phyloP scores from a whole-genome alignment of 2,329 filamentous ascomycete species.

The Pleomassaria siparia region DNA sequence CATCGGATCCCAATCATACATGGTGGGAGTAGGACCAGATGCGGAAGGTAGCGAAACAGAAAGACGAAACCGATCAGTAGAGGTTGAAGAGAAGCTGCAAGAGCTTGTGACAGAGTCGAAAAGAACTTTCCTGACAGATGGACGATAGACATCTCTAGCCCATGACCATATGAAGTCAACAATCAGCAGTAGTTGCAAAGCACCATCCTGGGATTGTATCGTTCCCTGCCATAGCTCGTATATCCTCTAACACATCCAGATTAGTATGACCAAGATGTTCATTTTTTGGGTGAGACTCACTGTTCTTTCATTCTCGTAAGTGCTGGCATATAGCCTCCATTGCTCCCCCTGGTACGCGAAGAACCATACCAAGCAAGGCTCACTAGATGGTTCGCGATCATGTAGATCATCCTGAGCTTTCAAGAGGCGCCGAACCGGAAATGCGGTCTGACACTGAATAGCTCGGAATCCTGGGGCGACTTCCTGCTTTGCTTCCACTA shows the following conservation, averaged over 20 bases:
- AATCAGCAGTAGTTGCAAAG: constrained; percentile 19
- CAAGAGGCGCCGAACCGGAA: constrained; percentile 16
- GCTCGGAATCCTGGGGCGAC: constrained; percentile 12
- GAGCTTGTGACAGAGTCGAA: too few relatives aligned
- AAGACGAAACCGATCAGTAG: too few relatives aligned
- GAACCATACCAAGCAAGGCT: constrained; percentile 20
- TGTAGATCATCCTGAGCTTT: constrained; percentile 11
- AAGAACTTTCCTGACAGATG: constrained; percentile 4
- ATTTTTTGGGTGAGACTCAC: too few relatives aligned
- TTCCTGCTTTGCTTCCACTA: constrained; percentile 19
- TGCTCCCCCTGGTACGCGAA: constrained; percentile 19
- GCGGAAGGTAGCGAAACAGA: too few relatives aligned
- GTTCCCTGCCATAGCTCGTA: constrained; percentile 24
- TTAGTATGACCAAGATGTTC: too few relatives aligned
- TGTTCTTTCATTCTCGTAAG: constrained; percentile 5
- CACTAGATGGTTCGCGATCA: not conserved
- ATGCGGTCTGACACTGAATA: constrained; percentile 18
- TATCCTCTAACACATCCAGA: constrained; percentile 15
- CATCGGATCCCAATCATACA: too few relatives aligned
- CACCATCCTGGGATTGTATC: constrained; percentile 17
- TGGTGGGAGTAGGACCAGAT: too few relatives aligned
- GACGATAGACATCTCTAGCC: constrained; percentile 19
- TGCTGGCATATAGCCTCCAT: constrained; percentile 18
- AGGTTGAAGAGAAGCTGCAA: too few relatives aligned
- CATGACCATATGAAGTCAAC: constrained; percentile 21